Evolutionary conservation across 2,329 filamentous ascomycete species (phyloP).

Genomic region (Aspergillaceae sp.): DNA sequence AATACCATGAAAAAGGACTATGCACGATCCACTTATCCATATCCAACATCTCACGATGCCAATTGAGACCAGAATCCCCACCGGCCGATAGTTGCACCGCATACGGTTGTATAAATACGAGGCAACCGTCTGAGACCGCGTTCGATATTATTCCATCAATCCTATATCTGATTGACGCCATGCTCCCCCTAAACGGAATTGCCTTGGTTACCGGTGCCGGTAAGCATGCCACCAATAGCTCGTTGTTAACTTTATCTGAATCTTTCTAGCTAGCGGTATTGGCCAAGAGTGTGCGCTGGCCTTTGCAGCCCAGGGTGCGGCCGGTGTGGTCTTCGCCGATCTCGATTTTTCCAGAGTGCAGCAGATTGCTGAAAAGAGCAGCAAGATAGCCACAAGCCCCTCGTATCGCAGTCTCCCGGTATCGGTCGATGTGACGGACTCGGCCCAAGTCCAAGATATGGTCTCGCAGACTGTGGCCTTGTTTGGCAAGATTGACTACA

Average conservation of each 20-base stretch:
- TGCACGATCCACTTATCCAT: too few species aligned
- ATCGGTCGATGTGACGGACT: conserved; percentile 17
- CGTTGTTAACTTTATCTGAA: too few species aligned
- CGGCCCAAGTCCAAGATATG: conserved; percentile 15
- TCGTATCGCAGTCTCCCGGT: conserved; percentile 14
- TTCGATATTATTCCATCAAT: too few species aligned
- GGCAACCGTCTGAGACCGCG: too few species aligned
- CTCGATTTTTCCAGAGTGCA: conserved; percentile 10
- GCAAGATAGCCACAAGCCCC: conserved; percentile 13
- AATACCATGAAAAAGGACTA: too few species aligned
- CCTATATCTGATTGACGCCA: too few species aligned
- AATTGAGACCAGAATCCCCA: too few species aligned
- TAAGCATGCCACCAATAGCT: not conserved
- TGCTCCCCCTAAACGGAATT: conserved; percentile 1
- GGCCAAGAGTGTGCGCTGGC: conserved; percentile 8
- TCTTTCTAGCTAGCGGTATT: conserved; percentile 1
- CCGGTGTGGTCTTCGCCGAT: conserved; percentile 19
- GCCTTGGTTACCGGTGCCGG: conserved; percentile 8
- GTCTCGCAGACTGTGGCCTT: conserved; percentile 9
- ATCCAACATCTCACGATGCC: too few species aligned
- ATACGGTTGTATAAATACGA: too few species aligned
- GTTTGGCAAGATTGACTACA: conserved; percentile 20
- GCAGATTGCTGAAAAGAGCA: conserved; percentile 16
- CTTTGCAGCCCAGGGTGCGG: conserved; percentile 13
- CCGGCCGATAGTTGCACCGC: too few species aligned